These are phyloP conservation scores for Rhynchosporium graminicola DNA, from an alignment of 2,329 filamentous ascomycete genomes.

Conservation along the genomic window DNA sequence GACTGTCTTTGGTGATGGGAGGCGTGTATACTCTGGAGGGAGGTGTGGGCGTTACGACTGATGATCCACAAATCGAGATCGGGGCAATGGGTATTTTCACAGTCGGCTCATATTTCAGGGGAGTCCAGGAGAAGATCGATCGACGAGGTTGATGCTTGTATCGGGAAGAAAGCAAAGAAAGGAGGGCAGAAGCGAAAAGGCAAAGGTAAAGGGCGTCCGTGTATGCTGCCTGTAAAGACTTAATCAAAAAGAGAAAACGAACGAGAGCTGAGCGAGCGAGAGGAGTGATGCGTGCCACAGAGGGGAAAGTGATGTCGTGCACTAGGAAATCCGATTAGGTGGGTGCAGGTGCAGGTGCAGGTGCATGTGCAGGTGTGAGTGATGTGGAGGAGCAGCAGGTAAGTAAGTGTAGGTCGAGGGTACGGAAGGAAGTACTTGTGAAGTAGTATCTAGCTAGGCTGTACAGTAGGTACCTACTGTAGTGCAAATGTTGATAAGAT, in stretches of 20 bases:
- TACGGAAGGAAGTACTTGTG: too few species aligned
- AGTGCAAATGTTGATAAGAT: too few species aligned
- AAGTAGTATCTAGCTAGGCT: too few species aligned
- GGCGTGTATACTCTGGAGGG: neutral
- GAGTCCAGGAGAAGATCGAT: constrained; percentile 6
- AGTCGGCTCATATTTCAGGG: neutral
- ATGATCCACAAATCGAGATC: constrained; percentile 10
- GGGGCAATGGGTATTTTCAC: neutral
- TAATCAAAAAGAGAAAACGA: constrained; percentile 23
- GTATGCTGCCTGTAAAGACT: constrained; percentile 31
- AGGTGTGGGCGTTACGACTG: constrained; percentile 8
- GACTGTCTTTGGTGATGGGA: constrained; percentile 19
- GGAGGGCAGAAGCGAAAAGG: constrained; percentile 5
- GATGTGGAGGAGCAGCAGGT: constrained; percentile 9
- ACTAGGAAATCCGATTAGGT: constrained; percentile 17
- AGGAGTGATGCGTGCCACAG: neutral
- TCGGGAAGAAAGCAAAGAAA: constrained; percentile 12
- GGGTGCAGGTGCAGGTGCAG: neutral
- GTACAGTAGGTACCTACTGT: too few species aligned
- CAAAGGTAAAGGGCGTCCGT: constrained; percentile 34
- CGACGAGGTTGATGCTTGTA: neutral
- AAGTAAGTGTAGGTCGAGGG: neutral
- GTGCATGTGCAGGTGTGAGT: constrained; percentile 4
- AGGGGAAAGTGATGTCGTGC: constrained; percentile 15
- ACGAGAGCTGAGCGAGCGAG: constrained; percentile 6